These are phyloP conservation scores for Hippophae gyantsensis DNA, from an alignment of 306 rosid genomes.

Conservation along the genomic window DNA sequence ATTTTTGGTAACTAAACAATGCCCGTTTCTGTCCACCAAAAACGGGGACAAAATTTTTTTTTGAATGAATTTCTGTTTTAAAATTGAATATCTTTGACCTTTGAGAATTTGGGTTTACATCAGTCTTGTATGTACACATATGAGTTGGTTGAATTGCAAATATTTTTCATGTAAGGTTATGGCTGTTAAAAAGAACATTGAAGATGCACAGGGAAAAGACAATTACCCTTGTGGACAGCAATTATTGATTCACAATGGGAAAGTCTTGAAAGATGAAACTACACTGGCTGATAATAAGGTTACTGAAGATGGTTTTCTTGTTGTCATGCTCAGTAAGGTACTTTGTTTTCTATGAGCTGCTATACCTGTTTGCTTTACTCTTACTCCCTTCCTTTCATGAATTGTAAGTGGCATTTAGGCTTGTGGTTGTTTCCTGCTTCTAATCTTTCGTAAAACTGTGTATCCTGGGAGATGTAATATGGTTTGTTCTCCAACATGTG, in stretches of 20 bases:
- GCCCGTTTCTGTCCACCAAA: no score
- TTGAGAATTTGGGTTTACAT: not conserved
- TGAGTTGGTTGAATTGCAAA: constrained; percentile 4
- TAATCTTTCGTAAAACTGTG: no score
- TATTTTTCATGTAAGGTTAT: constrained; percentile 42
- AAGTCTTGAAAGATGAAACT: constrained; percentile 88
- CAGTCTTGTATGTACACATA: not conserved
- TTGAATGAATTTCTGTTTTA: not conserved
- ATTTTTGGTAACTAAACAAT: no score
- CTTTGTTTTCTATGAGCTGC: not conserved
- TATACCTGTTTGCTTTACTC: no score
- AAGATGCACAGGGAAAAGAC: constrained; percentile 84
- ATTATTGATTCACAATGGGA: constrained; percentile 76
- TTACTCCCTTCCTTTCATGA: no score
- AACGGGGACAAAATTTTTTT: no score
- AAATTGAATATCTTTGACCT: not conserved
- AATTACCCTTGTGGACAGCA: constrained; percentile 95
- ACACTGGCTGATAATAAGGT: constrained; percentile 69
- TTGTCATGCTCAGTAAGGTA: constrained; percentile 97
- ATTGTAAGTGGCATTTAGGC: no score
- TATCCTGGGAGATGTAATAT: no score
- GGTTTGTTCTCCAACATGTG: no score
- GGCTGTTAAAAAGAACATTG: constrained; percentile 89
- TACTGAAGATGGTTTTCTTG: constrained; percentile 77
- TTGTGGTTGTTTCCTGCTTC: no score